These are phyloP conservation scores for Euryodendron excelsum DNA, from an alignment of 148 eudicot genomes.

Conservation along the genomic window DNA sequence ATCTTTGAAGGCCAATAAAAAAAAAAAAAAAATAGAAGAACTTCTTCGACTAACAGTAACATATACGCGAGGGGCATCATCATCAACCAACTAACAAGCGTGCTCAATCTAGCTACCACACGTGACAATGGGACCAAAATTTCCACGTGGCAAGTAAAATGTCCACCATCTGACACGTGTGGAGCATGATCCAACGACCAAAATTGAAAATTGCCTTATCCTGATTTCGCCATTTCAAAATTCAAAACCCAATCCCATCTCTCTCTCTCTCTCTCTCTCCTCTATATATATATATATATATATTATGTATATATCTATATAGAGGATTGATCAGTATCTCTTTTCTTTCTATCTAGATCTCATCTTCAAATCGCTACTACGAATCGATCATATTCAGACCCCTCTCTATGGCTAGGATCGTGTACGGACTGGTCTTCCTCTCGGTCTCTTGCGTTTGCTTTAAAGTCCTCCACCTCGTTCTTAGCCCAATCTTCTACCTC, in stretches of 20 bases:
- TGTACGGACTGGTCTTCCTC: conserved; percentile 26
- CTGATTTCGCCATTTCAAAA: not conserved
- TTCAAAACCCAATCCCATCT: not conserved
- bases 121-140: not conserved
- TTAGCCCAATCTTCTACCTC: conserved; percentile 26
- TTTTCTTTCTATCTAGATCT: not conserved
- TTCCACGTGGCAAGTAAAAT: not conserved
- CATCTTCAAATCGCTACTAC: not conserved
- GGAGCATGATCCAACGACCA: not conserved
- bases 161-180: not conserved
- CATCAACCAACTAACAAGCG: not conserved
- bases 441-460: conserved; percentile 26
- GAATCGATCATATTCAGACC: not conserved
- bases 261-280: not conserved
- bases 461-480: conserved; percentile 17
- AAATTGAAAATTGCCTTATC: not conserved
- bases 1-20: no score
- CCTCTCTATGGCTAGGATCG: conserved; percentile 18
- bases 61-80: no score
- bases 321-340: no score
- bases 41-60: no score
- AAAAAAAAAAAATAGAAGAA: no score
- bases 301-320: not conserved
- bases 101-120: not conserved
- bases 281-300: not conserved